A percentile compares a stretch with the other conserved stretches of the same genome.
phyloP scores from a whole-genome alignment of 202 grass and related monocot genomes.

The Panicum virgatum region DNA sequence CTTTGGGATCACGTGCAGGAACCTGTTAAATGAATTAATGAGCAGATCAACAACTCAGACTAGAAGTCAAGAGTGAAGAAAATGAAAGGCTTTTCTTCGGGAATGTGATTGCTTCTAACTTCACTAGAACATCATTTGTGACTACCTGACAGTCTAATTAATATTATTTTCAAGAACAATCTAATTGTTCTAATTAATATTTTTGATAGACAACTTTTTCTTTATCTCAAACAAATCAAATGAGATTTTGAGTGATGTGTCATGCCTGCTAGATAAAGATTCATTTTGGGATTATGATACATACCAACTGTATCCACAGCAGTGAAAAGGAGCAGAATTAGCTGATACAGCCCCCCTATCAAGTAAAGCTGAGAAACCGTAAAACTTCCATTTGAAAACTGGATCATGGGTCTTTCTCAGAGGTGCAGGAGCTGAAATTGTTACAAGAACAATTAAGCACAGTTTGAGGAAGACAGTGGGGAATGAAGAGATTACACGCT shows the following conservation, averaged over 20 bases:
- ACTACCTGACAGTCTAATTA: neutral
- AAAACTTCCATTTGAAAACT: neutral
- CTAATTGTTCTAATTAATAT: neutral
- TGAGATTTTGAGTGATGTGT: neutral
- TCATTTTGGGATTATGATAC: neutral
- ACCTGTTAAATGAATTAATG: constrained; percentile 10
- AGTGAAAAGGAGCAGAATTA: neutral
- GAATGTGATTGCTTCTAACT: neutral
- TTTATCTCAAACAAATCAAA: neutral
- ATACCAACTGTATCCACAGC: constrained; percentile 4
- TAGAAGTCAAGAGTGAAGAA: neutral
- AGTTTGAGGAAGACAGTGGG: neutral
- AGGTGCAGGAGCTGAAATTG: constrained; percentile 14
- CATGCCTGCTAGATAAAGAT: neutral
- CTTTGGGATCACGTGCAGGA: neutral
- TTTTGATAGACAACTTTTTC: neutral
- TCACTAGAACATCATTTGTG: neutral
- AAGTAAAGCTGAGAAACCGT: constrained; percentile 31
- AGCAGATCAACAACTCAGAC: neutral
- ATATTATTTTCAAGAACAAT: neutral
- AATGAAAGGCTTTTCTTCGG: neutral
- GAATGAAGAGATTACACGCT: neutral
- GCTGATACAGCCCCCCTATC: neutral
- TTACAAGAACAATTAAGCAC: neutral
- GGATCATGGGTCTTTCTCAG: neutral